These are phyloP conservation scores for Fusarium succisae DNA, from an alignment of 2,329 filamentous ascomycete species.

Conservation along the genomic window DNA sequence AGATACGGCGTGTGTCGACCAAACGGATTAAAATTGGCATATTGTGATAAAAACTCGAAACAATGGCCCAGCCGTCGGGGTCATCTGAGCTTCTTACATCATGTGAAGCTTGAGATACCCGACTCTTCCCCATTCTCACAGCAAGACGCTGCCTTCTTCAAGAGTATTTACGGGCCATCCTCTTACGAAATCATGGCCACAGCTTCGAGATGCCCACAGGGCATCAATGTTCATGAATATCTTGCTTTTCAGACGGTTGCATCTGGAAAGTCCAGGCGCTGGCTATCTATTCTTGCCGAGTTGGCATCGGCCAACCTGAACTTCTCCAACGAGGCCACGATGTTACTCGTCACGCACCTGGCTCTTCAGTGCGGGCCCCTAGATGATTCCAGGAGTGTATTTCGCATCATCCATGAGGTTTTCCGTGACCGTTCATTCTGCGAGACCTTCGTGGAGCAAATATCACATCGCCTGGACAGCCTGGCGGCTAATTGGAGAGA, in stretches of 20 bases:
- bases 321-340: constrained; percentile 65
- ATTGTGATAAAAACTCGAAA: constrained; percentile 21
- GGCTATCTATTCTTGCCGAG: constrained; percentile 60
- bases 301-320: constrained; percentile 65
- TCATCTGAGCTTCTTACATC: constrained; percentile 30
- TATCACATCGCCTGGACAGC: constrained; percentile 53
- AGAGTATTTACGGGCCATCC: constrained; percentile 52
- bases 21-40: constrained; percentile 36
- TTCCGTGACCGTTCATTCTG: constrained; percentile 63
- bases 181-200: constrained; percentile 65
- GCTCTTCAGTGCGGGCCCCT: constrained; percentile 63
- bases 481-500: constrained; percentile 70
- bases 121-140: constrained; percentile 28
- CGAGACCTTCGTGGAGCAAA: constrained; percentile 55
- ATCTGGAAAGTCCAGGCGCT: constrained; percentile 57
- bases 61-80: constrained; percentile 33
- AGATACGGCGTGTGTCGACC: constrained; percentile 37
- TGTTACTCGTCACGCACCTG: constrained; percentile 61
- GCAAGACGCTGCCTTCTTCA: constrained; percentile 23
- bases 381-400: constrained; percentile 36
- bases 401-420: constrained; percentile 57
- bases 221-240: constrained; percentile 62
- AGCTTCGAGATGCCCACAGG: constrained; percentile 58
- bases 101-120: constrained; percentile 36
- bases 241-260: constrained; percentile 60